These are phyloP conservation scores for Elymus sibiricus DNA, from an alignment of 176 grass and related monocot genomes.

Conservation along the genomic window DNA sequence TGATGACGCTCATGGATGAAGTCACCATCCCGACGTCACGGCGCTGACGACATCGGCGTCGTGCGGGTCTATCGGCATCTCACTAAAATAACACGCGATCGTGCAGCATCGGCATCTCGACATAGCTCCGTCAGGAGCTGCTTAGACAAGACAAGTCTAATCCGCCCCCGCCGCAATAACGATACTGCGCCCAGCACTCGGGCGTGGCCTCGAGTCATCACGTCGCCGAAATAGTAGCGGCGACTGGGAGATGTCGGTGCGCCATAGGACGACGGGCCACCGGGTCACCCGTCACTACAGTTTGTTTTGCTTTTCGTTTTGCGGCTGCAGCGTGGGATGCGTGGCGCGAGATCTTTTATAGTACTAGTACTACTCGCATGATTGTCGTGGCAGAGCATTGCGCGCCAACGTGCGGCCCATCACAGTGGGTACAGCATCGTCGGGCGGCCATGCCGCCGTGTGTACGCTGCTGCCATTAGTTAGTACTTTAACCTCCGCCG, in stretches of 20 bases:
- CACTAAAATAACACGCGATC: background rate
- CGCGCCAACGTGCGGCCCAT: background rate
- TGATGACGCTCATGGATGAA: background rate
- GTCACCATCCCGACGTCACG: background rate
- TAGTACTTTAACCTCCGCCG: too few relatives aligned
- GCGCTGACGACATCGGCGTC: background rate
- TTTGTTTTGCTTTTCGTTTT: background rate
- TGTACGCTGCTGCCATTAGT: background rate
- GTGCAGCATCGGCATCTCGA: background rate
- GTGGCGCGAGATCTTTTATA: background rate
- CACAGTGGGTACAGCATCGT: background rate
- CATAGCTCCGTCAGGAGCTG: background rate
- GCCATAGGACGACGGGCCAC: background rate
- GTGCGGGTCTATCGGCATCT: background rate
- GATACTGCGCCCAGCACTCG: background rate
- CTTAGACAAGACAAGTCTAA: background rate
- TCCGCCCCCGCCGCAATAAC: background rate
- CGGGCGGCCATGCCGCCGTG: too few relatives aligned
- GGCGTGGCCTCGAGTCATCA: background rate
- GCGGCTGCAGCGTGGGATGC: conserved; percentile 3
- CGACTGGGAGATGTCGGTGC: background rate
- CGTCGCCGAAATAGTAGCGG: background rate
- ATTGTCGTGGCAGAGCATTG: background rate
- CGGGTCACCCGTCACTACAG: background rate
- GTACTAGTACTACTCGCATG: background rate